These are phyloP conservation scores for Porogramme epimiltina DNA, from an alignment of 1,284 basidiomycete genomes.

Conservation along the genomic window DNA sequence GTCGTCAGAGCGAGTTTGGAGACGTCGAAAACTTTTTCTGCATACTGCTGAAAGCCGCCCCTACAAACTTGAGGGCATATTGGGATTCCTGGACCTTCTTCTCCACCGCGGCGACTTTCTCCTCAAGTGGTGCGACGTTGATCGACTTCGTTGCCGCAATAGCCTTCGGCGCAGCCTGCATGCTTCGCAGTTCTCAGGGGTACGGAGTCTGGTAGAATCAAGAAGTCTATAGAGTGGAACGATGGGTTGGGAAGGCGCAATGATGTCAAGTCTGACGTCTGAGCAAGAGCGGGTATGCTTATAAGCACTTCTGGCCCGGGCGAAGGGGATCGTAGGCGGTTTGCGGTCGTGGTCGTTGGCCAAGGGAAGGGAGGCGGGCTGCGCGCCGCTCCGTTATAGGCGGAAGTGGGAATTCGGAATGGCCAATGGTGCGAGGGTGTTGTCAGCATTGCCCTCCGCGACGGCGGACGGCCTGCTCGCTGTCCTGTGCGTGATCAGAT, in stretches of 20 bases:
- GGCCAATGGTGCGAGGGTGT: not conserved
- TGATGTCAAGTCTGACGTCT: not conserved
- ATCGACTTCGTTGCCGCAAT: constrained; percentile 11
- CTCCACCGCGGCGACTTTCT: constrained; percentile 19
- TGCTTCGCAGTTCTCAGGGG: not conserved
- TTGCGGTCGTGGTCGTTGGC: not conserved
- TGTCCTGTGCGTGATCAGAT: constrained; percentile 10
- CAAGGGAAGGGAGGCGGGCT: not conserved
- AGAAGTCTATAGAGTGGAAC: not conserved
- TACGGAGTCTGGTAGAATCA: not conserved
- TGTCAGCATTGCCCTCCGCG: not conserved
- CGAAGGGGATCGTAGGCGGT: not conserved
- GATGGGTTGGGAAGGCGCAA: not conserved
- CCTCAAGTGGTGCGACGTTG: constrained; percentile 20
- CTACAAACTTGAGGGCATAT: constrained; percentile 34
- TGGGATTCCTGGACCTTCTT: constrained; percentile 19
- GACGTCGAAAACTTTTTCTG: not conserved
- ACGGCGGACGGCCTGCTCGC: not conserved
- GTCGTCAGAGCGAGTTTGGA: not conserved
- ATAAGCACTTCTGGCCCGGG: not conserved
- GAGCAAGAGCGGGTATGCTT: not conserved
- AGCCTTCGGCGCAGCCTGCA: not conserved
- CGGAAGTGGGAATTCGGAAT: constrained; percentile 8
- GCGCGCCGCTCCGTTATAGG: constrained; percentile 1
- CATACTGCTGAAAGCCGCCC: constrained; percentile 35